Conservation (phyloP, 768 basidiomycete species). For the Holtermanniella nyarrowii region DNA sequence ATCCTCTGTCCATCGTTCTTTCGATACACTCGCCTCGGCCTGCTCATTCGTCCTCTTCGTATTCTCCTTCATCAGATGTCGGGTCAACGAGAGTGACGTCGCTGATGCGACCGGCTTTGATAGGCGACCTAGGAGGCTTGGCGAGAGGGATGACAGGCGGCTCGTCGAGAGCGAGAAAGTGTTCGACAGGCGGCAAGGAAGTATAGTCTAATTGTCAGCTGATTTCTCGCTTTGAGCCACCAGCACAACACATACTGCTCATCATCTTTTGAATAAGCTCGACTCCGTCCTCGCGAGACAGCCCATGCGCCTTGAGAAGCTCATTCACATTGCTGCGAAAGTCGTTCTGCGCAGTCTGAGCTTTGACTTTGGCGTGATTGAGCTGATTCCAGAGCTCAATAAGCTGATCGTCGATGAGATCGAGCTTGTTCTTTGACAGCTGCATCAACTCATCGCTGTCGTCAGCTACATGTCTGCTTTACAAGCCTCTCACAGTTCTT, state of each 20-base stretch:
- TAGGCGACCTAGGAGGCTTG: neutral
- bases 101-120: neutral
- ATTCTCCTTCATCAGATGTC: neutral
- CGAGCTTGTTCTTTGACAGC: neutral
- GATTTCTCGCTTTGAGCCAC: neutral
- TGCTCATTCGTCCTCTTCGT: neutral
- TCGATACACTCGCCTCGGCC: too few species aligned
- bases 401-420: neutral
- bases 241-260: neutral
- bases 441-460: neutral
- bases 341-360: neutral
- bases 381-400: neutral
- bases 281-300: neutral
- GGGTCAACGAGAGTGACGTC: neutral
- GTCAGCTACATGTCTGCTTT: neutral
- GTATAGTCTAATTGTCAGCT: neutral
- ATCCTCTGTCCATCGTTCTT: too few species aligned
- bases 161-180: neutral
- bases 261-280: neutral
- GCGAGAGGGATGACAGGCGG: neutral
- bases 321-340: neutral
- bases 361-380: neutral
- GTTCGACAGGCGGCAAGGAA: neutral
- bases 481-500: neutral
- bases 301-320: neutral